A percentile compares a stretch with the other conserved stretches of the same genome.
Evolutionary conservation across 2,329 filamentous ascomycete species (phyloP).

Genomic region (Phaeomoniella chlamydospora): DNA sequence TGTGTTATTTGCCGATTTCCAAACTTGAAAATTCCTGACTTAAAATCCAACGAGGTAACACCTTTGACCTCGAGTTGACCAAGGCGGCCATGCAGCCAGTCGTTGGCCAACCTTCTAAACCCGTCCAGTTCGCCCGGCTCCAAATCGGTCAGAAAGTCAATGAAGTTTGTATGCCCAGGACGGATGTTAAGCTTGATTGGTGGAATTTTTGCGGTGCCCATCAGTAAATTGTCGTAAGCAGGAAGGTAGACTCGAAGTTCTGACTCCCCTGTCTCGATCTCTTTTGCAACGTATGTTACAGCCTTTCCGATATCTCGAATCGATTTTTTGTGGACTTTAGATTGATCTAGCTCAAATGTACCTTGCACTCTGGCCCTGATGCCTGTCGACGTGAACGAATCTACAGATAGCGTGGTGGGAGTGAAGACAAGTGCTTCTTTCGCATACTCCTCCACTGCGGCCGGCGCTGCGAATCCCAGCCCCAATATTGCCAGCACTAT

Average conservation of each 20-base stretch:
- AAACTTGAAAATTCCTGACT: constrained; percentile 64
- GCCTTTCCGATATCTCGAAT: constrained; percentile 63
- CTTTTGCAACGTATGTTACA: constrained; percentile 64
- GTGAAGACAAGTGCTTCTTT: constrained; percentile 70
- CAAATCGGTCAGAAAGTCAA: constrained; percentile 69
- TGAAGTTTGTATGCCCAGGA: constrained; percentile 59
- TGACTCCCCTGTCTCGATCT: constrained; percentile 60
- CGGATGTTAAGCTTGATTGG: constrained; percentile 60
- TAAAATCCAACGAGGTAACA: constrained; percentile 57
- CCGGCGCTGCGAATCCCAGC: constrained; percentile 67
- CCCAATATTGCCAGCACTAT: constrained; percentile 55
- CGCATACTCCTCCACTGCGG: constrained; percentile 71
- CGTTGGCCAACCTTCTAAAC: constrained; percentile 66
- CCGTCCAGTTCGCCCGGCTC: constrained; percentile 62
- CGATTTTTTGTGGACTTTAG: constrained; percentile 54
- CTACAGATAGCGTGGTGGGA: constrained; percentile 70
- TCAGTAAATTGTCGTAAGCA: constrained; percentile 61
- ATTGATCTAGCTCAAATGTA: constrained; percentile 66
- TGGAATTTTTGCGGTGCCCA: constrained; percentile 67
- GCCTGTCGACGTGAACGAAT: constrained; percentile 67
- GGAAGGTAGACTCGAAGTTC: constrained; percentile 66
- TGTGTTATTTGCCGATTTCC: constrained; percentile 65
- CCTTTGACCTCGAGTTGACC: constrained; percentile 57
- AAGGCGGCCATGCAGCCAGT: constrained; percentile 73
- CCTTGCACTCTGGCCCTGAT: constrained; percentile 69